Base-by-base conservation (phyloP, 768 basidiomycete genomes). In the Panaeolus papilionaceus region DNA sequence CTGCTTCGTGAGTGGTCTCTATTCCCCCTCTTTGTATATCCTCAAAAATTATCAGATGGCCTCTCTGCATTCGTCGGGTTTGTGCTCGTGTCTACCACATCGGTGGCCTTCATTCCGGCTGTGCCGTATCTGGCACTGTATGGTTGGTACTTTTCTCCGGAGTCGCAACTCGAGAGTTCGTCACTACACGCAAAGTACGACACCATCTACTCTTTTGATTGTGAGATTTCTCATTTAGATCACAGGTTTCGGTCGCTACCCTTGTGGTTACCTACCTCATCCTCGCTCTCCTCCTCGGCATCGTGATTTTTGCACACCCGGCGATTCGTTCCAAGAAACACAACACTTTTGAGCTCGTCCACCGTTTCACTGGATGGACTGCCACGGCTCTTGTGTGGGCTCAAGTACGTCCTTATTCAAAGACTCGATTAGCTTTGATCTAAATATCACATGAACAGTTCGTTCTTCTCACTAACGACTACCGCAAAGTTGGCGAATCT, bases 101-200 rank as follows among this genome's bases (percentile, higher is more conserved):
- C 45, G 87, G 87, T 20, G 88, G 88, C 70, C 76, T 88, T 33
- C 88, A 89, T 71, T 87, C 85, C 12, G 87, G 87, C n/a, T 84
- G 82, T 71, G 87, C 83, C 9, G 79, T 84, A 18, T 86, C 86
- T 20, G 86, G 85, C 2, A 74, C 84, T 0, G 76, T 87, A 0
- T 89, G 88, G 88, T 73, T 88, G 28, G 77, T 81, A 40, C 74
- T 84, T 2, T 85, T 86, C 70, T 81, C 84, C 38, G 83, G 75
- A 16, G 82, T 85, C 70, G 86, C 85, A 0, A 88, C 88, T 0
- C 82, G 79, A 67, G 86, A 88, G 69, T 69, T 84, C 47, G 70
- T 83, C 23, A 70, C 77, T 42, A 75, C 76, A 44, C 78, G 76
- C 8, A 75, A 77, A 65, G 84, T 84, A 67, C 45, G 76, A 3